Evolutionary conservation across 305 asterid species (phyloP), one percentile per base, ranked within the genome.

Genomic region (Fraxinus platypoda): DNA sequence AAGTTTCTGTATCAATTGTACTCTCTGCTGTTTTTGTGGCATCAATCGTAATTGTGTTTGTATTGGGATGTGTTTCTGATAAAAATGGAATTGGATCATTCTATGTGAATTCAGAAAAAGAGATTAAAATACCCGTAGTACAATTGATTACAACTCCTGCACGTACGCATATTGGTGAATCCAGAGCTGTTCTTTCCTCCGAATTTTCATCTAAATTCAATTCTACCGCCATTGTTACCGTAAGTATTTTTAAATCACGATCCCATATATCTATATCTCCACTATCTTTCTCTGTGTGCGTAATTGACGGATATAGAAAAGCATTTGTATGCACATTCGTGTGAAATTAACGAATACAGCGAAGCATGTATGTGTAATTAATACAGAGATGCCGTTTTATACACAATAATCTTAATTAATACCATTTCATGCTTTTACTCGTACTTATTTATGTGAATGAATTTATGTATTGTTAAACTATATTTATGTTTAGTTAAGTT

Each of bases 101-200:
- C 0, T 19, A 9, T 73, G 54, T 79, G 26, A 80, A 33, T 79
- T 82, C 49, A 0, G 79, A 74, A 34, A 30, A 75, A 6, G 82
- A 86, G n/a, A 25, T 81, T 71, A 77, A 37, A 19, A 80, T 78
- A 23, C 87, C 91, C 9, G 78, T 41, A 0, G 82, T 83, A 59
- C 82, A 89, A 84, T 75, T 87, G 80, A 80, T 89, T 31, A 13
- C 85, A 0, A 72, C 84, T 57, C 81, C 89, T 38, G 83, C 90
- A 0, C 87, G 78, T n/a, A 3, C 79, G 7, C 88, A 78, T 33
- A 23, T 64, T 26, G 85, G 72, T 35, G 83, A 79, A 78, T 74
- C 85, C 59, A 88, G 87, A 79, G 90, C 87, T 85, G 87, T 83
- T 80, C 72, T 83, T 70, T 87, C 90, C 62, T 78, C 85, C 8